Base-by-base conservation (phyloP, 257 asterid species). In the Cinchona pubescens region DNA sequence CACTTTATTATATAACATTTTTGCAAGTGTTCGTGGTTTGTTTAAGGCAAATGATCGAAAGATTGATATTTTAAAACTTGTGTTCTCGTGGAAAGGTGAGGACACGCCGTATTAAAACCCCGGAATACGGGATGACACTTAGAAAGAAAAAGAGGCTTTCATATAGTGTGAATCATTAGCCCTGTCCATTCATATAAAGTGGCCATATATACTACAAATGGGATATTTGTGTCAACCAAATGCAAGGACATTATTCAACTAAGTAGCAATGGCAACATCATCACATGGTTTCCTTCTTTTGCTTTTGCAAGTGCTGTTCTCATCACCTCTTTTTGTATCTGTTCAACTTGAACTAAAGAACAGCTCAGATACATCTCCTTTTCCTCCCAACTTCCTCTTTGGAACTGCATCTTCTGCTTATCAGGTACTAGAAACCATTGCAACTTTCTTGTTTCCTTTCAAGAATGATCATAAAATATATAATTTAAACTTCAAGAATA, bases 361-460 rank as follows among this genome's bases (percentile, higher is more conserved):
- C 27, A 53, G 21, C 65, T 59, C 72, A 8, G 59, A 71, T 37
- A 7, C 49, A n/a, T 76, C 75, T 60, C 62, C 67, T 32, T 81
- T 73, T 68, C 85, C 82, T 55, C 69, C 76, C 19, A 68, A 27
- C 30, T 74, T 77, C 69, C 82, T 73, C 45, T 75, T 67, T 69
- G 81, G 79, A 35, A 73, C 79, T 18, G 76, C 81, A 34, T 76
- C 81, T 37, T 77, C 79, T 73, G 71, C 76, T 34, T 77, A 68
- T 49, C 77, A 71, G 76, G 81, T 78, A 2, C 29, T 9, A 23
- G 7, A 13, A 64, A 0, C 13, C 32, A 2, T 13, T 18, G 42
- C 15, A 11, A 32, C 53, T n/a, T 68, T 10, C 1, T 75, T 42
- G 19, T 29, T 2, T 42, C 11, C 2, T 76, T 40, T 71, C 51